Base-by-base conservation (phyloP, 2,329 filamentous ascomycete genomes). In the Pseudopyricularia javanii region DNA sequence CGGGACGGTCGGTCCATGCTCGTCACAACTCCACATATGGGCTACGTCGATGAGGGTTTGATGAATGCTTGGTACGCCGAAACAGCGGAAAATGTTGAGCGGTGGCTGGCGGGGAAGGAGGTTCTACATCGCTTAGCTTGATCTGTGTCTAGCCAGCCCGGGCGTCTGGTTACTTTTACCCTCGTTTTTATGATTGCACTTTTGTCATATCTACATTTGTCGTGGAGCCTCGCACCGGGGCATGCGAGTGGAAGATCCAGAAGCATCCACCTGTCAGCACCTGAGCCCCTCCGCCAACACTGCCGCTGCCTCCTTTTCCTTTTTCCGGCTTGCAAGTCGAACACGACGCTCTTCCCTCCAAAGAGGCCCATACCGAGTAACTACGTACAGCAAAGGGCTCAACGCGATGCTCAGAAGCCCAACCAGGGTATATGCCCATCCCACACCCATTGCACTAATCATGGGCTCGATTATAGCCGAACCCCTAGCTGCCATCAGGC, bases 21-120 rank as follows among this genome's bases (percentile, higher is more conserved):
- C 0, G 61, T 93, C 8, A 60, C 91, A 58, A 86, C 84, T 53
- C 88, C 88, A 32, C 88, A 94, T 65, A 88, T 87, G 78, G 88
- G 86, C 0, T 93, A 91, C 63, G 85, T 87, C 0, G 83, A 88
- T 57, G 77, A 80, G 53, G 78, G 75, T 3, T 75, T 74, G 7
- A 70, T 91, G 58, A 69, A 74, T 34, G 66, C 63, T 1, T 90
- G 85, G 85, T 91, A 91, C 66, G 72, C 78, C 54, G 76, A 85
- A 63, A 82, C 85, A 59, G 82, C 78, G 1, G 78, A 80, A 58
- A 88, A 87, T 61, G 63, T 91, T 20, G 65, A 77, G 65, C 68
- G 75, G 15, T 88, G 83, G 75, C 57, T 81, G 51, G 71, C 73
- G 32, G 84, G 83, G 0, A 71, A 82, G 59, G 74, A 75, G 5